phyloP scores from a whole-genome alignment of 768 basidiomycete genomes.

The Xerocomus potaroensis region DNA sequence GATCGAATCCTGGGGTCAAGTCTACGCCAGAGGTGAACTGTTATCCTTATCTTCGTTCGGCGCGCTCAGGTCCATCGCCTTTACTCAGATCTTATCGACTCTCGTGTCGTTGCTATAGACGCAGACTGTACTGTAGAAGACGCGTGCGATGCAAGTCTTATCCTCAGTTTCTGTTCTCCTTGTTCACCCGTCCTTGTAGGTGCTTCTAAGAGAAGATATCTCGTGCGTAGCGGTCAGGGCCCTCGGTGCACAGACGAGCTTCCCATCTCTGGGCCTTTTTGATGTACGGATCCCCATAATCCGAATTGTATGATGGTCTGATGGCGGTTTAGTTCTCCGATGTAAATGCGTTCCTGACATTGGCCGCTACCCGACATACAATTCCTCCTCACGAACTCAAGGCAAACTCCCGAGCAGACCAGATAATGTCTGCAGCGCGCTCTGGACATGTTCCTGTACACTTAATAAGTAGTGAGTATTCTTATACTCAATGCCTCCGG shows the following conservation, averaged over 20 bases:
- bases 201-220: conserved; percentile 57
- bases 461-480: conserved; percentile 69
- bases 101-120: conserved; percentile 59
- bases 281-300: conserved; percentile 48
- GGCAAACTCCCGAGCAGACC: conserved; percentile 54
- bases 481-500: background rate
- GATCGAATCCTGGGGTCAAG: conserved; percentile 53
- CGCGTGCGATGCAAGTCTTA: conserved; percentile 64
- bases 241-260: conserved; percentile 14
- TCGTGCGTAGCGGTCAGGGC: conserved; percentile 61
- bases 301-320: conserved; percentile 4
- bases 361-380: conserved; percentile 77
- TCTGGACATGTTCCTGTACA: conserved; percentile 69
- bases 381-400: conserved; percentile 56
- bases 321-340: conserved; percentile 61
- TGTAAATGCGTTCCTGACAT: conserved; percentile 81
- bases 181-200: conserved; percentile 33
- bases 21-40: conserved; percentile 53
- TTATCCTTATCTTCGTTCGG: background rate
- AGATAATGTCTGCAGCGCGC: conserved; percentile 71
- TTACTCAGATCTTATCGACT: conserved; percentile 62
- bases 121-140: conserved; percentile 76
- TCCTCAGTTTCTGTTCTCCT: background rate
- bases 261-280: conserved; percentile 57
- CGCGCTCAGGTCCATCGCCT: background rate